A percentile compares a stretch with the other conserved stretches of the same genome.
These are phyloP conservation scores for Rhododendron vialii DNA, from an alignment of 148 eudicot species.

Conservation along the genomic window DNA sequence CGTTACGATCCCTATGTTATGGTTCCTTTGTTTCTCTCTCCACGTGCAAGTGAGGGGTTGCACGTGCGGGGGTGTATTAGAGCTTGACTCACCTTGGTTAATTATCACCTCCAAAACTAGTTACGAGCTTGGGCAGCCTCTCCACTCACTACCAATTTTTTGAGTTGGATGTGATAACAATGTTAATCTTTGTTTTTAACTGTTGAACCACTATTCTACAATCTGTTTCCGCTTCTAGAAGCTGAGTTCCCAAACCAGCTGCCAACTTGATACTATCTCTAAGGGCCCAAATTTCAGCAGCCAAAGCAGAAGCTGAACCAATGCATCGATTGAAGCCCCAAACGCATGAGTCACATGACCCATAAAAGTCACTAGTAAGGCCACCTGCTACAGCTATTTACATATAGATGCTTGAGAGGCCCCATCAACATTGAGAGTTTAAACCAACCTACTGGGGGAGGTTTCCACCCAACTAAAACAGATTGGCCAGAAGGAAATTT, in stretches of 20 bases:
- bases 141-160: background rate
- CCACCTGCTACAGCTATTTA: too few species aligned
- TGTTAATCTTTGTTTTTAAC: background rate
- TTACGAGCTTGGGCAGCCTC: background rate
- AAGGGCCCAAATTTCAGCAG: background rate
- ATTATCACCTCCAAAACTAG: background rate
- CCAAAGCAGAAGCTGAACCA: background rate
- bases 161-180: background rate
- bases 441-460: too few species aligned
- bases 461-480: too few species aligned
- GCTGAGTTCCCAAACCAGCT: background rate
- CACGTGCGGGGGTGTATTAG: background rate
- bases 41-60: background rate
- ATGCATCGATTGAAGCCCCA: background rate
- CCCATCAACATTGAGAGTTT: too few species aligned
- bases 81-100: background rate
- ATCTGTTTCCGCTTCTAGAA: background rate
- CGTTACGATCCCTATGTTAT: background rate
- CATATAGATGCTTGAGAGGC: too few species aligned
- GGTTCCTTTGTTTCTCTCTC: background rate
- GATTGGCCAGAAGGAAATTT: too few species aligned
- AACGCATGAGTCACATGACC: background rate
- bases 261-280: background rate
- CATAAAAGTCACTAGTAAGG: background rate
- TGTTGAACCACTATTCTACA: background rate